Conservation (phyloP, 176 grass and related monocot species). For the Pontederia paniculata region DNA sequence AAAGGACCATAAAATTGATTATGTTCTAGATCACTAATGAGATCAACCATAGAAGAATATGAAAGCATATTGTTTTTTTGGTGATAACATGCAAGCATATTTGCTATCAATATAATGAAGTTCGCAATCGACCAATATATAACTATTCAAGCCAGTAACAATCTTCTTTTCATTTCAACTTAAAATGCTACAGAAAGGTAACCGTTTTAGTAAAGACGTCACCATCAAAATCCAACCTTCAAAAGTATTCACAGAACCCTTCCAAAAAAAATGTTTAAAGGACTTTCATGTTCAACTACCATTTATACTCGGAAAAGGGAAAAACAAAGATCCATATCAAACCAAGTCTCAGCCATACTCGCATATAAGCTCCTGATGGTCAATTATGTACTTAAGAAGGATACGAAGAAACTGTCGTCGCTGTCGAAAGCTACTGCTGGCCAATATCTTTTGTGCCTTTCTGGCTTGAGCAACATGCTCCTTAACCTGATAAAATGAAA, state of each 20-base stretch:
- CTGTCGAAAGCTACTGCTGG: slow-evolving; percentile 87
- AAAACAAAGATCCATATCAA: background rate
- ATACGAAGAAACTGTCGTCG: slow-evolving; percentile 81
- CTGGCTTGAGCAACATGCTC: slow-evolving; percentile 90
- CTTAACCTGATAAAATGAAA: slow-evolving; percentile 39
- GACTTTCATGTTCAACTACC: background rate
- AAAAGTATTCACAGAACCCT: background rate
- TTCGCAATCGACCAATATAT: no score
- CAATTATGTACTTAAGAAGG: slow-evolving; percentile 98
- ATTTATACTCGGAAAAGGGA: background rate
- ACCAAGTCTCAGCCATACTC: slow-evolving; percentile 46
- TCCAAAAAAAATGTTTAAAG: no score
- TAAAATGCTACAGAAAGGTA: no score
- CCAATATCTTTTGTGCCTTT: slow-evolving; percentile 89
- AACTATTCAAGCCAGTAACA: no score
- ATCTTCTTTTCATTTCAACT: no score
- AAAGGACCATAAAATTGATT: no score
- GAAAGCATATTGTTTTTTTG: no score
- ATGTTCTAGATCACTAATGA: no score
- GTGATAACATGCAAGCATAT: no score
- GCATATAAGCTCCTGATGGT: slow-evolving; percentile 98
- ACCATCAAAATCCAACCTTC: background rate
- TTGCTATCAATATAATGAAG: no score
- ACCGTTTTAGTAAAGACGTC: no score
- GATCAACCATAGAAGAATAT: no score